A percentile compares a stretch with the other conserved stretches of the same genome.
Conservation (phyloP, 257 asterid genomes). For the Solanum chaucha region DNA sequence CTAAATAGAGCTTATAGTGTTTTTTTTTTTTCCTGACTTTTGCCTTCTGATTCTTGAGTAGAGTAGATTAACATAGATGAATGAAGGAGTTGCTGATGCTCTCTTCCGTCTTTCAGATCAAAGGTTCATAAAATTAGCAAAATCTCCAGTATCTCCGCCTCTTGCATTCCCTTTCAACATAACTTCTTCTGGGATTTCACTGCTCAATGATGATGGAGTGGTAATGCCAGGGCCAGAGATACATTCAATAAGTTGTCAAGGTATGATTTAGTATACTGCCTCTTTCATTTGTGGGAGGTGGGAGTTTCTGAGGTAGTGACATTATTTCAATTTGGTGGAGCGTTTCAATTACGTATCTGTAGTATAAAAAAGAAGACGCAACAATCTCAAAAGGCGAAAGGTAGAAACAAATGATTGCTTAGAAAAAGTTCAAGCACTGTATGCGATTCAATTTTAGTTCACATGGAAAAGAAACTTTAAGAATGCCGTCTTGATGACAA, state of each 20-base stretch:
- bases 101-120: slow-evolving; percentile 38
- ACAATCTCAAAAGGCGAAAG: background rate
- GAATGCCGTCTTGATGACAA: background rate
- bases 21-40: background rate
- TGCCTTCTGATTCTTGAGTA: background rate
- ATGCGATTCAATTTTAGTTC: background rate
- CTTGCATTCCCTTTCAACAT: slow-evolving; percentile 51
- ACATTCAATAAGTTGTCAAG: slow-evolving; percentile 49
- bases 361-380: background rate
- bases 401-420: background rate
- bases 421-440: background rate
- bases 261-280: slow-evolving; percentile 14
- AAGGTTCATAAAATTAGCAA: slow-evolving; percentile 72
- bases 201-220: slow-evolving; percentile 54
- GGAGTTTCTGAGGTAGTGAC: background rate
- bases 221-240: slow-evolving; percentile 65
- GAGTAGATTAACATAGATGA: background rate
- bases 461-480: background rate
- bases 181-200: slow-evolving; percentile 52
- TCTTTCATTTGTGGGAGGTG: background rate
- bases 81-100: background rate
- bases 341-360: background rate
- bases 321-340: background rate
- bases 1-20: background rate
- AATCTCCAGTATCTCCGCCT: slow-evolving; percentile 71